phyloP scores from a whole-genome alignment of 2,329 filamentous ascomycete genomes.

The Alternaria sp. region DNA sequence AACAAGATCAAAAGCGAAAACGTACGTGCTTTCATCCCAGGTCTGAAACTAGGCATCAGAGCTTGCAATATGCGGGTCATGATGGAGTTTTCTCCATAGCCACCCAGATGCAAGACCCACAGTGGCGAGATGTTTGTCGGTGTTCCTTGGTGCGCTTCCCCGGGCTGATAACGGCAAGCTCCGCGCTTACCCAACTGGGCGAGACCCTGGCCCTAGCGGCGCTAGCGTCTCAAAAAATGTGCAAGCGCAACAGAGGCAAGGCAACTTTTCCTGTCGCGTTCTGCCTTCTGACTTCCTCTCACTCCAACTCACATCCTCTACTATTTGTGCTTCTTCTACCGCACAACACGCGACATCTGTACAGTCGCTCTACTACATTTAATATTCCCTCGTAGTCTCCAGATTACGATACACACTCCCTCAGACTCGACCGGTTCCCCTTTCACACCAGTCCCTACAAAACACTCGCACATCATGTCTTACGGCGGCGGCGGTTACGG shows the following conservation, averaged over 20 bases:
- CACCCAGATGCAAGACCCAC: background rate
- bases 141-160: conserved; percentile 12
- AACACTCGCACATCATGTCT: conserved; percentile 67
- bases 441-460: conserved; percentile 47
- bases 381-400: conserved; percentile 22
- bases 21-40: background rate
- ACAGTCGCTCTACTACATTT: conserved; percentile 35
- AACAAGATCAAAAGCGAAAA: background rate
- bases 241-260: conserved; percentile 39
- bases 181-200: conserved; percentile 12
- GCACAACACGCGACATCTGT: conserved; percentile 36
- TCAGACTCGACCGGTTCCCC: conserved; percentile 26
- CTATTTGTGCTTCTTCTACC: conserved; percentile 28
- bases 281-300: conserved; percentile 22
- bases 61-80: conserved; percentile 2
- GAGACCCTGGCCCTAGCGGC: conserved; percentile 18
- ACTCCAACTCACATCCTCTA: conserved; percentile 29
- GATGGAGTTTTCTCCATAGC: background rate
- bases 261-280: conserved; percentile 34
- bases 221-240: conserved; percentile 27
- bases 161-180: conserved; percentile 17
- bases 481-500: conserved; percentile 64
- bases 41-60: background rate
- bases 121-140: conserved; percentile 14
- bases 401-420: conserved; percentile 32